Percentiles rank a stretch among this genome's conserved stretches.
Evolutionary conservation across 208 protist genomes (phyloP).

Genomic region (Trypanosoma melophagium): DNA sequence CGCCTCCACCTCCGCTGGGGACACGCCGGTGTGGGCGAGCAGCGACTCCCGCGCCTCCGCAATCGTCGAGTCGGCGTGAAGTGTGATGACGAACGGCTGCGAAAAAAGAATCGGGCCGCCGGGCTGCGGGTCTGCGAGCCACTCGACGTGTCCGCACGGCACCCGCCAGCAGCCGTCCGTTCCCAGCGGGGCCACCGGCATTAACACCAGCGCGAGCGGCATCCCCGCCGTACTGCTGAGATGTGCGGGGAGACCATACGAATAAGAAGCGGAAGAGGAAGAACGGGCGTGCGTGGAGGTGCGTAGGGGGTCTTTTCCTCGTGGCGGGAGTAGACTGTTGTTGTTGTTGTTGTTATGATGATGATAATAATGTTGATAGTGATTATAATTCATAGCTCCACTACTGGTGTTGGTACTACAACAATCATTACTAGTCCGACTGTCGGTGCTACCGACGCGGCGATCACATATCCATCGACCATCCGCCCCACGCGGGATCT

Average conservation of each 20-base stretch:
- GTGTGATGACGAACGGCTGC: slow-evolving; percentile 69
- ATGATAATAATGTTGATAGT: too few relatives aligned
- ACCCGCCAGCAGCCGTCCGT: too few relatives aligned
- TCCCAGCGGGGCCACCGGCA: slow-evolving; percentile 42
- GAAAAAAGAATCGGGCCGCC: slow-evolving; percentile 37
- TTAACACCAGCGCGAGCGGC: slow-evolving; percentile 30
- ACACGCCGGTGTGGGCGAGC: slow-evolving; percentile 39
- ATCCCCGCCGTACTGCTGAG: too few relatives aligned
- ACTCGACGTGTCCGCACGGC: slow-evolving; percentile 67
- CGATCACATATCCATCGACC: neutral
- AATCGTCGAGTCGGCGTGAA: slow-evolving; percentile 45
- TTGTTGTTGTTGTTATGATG: too few relatives aligned
- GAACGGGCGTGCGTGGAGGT: too few relatives aligned
- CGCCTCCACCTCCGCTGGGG: slow-evolving; percentile 35
- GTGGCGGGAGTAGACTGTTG: too few relatives aligned
- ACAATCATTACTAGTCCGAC: neutral
- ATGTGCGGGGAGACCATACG: too few relatives aligned
- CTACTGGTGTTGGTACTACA: neutral
- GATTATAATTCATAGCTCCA: neutral
- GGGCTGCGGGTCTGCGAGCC: slow-evolving; percentile 16
- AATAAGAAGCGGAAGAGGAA: too few relatives aligned
- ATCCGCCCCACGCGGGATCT: slow-evolving; percentile 35
- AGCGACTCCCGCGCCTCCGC: slow-evolving; percentile 38
- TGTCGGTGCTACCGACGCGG: neutral
- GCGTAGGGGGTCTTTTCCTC: too few relatives aligned